phyloP scores from a whole-genome alignment of 1,139 yeast genomes.

The Yamadazyma trypodendri region DNA sequence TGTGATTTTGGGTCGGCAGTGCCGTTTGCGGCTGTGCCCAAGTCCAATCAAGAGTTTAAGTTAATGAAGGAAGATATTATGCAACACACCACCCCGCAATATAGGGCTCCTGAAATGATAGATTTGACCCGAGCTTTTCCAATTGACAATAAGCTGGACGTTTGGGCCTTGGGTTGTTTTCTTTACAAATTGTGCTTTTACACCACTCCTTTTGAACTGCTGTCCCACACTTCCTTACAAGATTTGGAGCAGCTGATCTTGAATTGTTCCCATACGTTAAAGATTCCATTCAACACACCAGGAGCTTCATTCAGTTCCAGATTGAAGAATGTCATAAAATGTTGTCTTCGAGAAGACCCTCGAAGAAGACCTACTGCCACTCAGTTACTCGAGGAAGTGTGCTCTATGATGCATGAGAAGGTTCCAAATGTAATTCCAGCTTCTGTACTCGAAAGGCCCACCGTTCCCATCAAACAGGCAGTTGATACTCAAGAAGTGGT shows the following conservation, averaged over 20 bases:
- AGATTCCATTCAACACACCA: constrained; percentile 36
- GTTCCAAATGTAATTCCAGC: constrained; percentile 52
- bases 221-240: constrained; percentile 35
- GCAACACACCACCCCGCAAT: constrained; percentile 80
- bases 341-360: constrained; percentile 68
- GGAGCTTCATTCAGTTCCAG: constrained; percentile 41
- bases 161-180: constrained; percentile 84
- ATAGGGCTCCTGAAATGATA: constrained; percentile 80
- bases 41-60: constrained; percentile 59
- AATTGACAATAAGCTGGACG: constrained; percentile 74
- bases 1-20: constrained; percentile 84
- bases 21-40: constrained; percentile 56
- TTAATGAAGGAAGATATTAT: constrained; percentile 63
- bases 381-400: constrained; percentile 69
- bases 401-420: constrained; percentile 55
- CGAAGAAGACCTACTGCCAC: constrained; percentile 68
- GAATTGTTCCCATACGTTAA: constrained; percentile 32
- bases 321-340: constrained; percentile 57
- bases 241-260: constrained; percentile 43
- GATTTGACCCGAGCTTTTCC: constrained; percentile 66
- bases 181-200: constrained; percentile 74
- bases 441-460: constrained; percentile 16
- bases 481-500: too few relatives aligned
- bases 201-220: constrained; percentile 82
- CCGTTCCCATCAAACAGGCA: constrained; percentile 1